A percentile compares a stretch with the other conserved stretches of the same genome.
These are phyloP conservation scores for Cercospora sesami DNA, from an alignment of 2,329 filamentous ascomycete species.

Conservation along the genomic window DNA sequence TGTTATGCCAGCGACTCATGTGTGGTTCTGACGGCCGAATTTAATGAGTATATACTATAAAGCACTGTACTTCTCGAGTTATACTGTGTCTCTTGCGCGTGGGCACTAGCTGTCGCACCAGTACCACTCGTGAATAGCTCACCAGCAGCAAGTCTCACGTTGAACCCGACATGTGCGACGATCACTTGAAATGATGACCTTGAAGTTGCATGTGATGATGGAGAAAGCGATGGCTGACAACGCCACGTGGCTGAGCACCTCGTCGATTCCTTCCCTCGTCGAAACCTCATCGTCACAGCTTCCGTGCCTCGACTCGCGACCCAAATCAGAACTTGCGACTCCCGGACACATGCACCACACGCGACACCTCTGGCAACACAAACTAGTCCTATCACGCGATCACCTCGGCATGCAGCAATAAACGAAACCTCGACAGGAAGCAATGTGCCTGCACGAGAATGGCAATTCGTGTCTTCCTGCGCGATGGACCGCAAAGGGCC, in stretches of 20 bases:
- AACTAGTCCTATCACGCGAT: background rate
- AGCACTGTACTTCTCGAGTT: background rate
- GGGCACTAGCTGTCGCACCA: background rate
- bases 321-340: slow-evolving; percentile 3
- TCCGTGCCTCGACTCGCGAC: slow-evolving; percentile 7
- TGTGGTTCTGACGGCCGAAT: background rate
- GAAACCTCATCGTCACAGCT: slow-evolving; percentile 1
- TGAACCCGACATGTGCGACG: background rate
- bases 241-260: slow-evolving; percentile 1
- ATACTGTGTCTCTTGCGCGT: background rate
- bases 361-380: background rate
- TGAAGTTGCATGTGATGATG: background rate
- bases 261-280: background rate
- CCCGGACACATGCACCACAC: background rate
- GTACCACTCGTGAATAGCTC: background rate
- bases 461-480: slow-evolving; percentile 77
- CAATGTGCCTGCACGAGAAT: slow-evolving; percentile 38
- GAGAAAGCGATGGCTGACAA: background rate
- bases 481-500: slow-evolving; percentile 81
- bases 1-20: background rate
- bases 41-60: background rate
- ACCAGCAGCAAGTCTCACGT: background rate
- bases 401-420: slow-evolving; percentile 12
- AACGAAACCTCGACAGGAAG: slow-evolving; percentile 7
- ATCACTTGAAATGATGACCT: background rate